Base-by-base conservation (phyloP, 352 stramenopile genomes). In the Halophytophthora polymorphica region DNA sequence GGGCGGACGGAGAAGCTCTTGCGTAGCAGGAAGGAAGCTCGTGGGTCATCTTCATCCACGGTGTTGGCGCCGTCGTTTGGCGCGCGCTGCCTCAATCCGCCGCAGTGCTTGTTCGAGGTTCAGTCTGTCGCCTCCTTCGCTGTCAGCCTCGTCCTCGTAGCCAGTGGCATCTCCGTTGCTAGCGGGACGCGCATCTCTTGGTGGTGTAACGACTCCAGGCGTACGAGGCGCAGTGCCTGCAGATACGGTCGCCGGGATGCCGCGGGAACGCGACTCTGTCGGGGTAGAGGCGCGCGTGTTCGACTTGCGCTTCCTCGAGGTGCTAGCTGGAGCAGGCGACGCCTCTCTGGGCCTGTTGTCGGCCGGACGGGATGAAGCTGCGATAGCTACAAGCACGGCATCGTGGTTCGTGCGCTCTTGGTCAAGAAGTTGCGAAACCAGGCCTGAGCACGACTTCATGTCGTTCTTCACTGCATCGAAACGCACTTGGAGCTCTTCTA, bases 81-180 rank as follows among this genome's bases (percentile, higher is more conserved):
- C 63, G 14, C 74, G 62, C 19, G 73, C 64, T 49, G 55, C 50
- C 58, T 84, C 50, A 23, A 88, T 78, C 12, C 58, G 60, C 13
- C 64, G 37, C 2, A 84, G 61, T 3, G 70, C 64, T 11, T 61
- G 44, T 7, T 48, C 45, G 19, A 88, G 61, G n/a, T n/a, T n/a
- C n/a, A n/a, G n/a, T n/a, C n/a, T n/a, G n/a, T n/a, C n/a, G n/a
- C n/a, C n/a, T 6, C 62, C 59, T 6, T 42, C 51, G 22, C 37
- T 34, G 13, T 64, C 45, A 15, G 50, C 51, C 13, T 57, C 56
- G 35, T 60, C 43, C 14, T 44, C 50, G 11, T 62, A 48, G 35
- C 28, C 33, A 23, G 36, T 39, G n/a, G 36, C 42, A 34, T 48
- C 50, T 6, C 47, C 31, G 21, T 14, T 58, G 43, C 29, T 45